Conservation (phyloP, 2,329 filamentous ascomycete genomes). For the Sclerotinia minor region DNA sequence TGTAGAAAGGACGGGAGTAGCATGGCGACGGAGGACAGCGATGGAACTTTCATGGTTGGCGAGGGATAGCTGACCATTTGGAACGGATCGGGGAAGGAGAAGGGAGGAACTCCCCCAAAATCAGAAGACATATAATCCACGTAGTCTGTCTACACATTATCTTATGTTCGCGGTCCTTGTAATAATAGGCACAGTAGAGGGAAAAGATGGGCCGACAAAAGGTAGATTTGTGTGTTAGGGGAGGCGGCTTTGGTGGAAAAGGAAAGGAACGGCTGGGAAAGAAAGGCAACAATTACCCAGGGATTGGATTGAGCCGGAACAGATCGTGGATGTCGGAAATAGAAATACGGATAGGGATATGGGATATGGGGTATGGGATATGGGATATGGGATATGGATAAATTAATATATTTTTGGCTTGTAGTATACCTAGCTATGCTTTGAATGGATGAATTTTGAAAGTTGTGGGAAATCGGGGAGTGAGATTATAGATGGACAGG, state of each 20-base stretch:
- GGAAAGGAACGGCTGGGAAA: neutral
- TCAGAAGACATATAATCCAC: constrained; percentile 14
- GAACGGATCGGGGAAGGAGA: neutral
- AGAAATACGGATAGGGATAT: neutral
- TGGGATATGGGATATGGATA: constrained; percentile 13
- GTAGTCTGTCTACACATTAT: constrained; percentile 25
- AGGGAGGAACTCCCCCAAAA: neutral
- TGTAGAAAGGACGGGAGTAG: constrained; percentile 25
- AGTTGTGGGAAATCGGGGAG: neutral
- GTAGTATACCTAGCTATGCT: neutral
- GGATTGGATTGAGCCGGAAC: constrained; percentile 1
- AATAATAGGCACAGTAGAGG: constrained; percentile 10
- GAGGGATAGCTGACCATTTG: constrained; percentile 7
- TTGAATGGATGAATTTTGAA: neutral
- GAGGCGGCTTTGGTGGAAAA: neutral
- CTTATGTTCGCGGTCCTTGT: constrained; percentile 16
- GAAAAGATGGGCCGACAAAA: neutral
- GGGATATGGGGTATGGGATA: neutral
- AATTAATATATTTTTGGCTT: constrained; percentile 10
- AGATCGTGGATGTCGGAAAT: constrained; percentile 2
- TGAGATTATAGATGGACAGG: neutral
- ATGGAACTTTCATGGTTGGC: constrained; percentile 5
- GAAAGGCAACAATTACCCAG: neutral
- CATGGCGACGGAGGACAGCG: constrained; percentile 16
- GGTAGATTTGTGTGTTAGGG: neutral